Evolutionary conservation across 495 filamentous ascomycete genomes (phyloP), one percentile per base, ranked within the genome.

Genomic region (Xeromyces bisporus): DNA sequence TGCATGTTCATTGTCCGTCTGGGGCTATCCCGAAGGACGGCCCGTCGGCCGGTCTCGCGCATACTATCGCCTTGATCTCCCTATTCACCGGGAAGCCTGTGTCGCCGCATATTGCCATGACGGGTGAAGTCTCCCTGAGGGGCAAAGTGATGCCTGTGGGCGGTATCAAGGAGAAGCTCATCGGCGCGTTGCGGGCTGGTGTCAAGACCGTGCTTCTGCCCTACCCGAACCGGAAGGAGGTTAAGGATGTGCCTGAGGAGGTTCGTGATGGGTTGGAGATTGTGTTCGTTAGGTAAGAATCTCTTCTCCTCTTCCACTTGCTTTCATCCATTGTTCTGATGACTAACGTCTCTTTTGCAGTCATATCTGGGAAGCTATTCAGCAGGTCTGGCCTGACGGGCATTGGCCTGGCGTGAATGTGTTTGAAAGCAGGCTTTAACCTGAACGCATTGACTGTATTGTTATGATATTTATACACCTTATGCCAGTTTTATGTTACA

Each of bases 91-190:
- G 80, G 34, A 85, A 85, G 43, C 58, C 80, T 18, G 87, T 99
- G 2, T 80, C 91, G 18, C 82, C 89, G 5, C 83, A 79, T 16
- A 72, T 96, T 44, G 89, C 89, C 27, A 99, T 99, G 89, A 99
- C 89, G 14, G 91, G 89, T 14, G 89, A 99, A 52, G 73, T 96
- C 24, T 80, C 77, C 38, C 67, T 99, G 18, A 68, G 91, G 10
- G 89, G 89, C 8, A 71, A 83, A 37, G 77, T 99, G 31, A 73
- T 75, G 59, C 79, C 83, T 7, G 86, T 92, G 34, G 89, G 89
- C 13, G 89, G 91, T 14, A 96, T 96, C 56, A 93, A 94, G 64
- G 89, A 99, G 71, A 99, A 99, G 51, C 62, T 96, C 17, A 96
- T 99, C 47, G 89, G 89, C 8, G 91, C 89, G 16, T 56, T 86